Evolutionary conservation across 345 rosid species (phyloP).

Genomic region (Bruguiera gymnorhiza): DNA sequence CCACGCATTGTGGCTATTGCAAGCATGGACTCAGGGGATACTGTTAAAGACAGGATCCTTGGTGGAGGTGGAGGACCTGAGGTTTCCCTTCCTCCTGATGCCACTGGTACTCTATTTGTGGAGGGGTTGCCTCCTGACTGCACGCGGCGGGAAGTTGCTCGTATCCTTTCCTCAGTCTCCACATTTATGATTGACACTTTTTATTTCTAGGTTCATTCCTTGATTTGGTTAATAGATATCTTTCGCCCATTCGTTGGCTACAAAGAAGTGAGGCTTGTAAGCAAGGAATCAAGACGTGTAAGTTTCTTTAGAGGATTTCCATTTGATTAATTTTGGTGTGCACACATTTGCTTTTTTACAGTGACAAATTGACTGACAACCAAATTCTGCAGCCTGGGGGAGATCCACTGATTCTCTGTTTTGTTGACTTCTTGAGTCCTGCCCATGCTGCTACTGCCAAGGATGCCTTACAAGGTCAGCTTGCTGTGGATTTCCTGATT

Average conservation of each 20-base stretch:
- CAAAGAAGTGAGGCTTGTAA: conserved; percentile 68
- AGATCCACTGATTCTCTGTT: conserved; percentile 53
- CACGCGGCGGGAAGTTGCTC: conserved; percentile 53
- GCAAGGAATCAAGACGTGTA: conserved; percentile 60
- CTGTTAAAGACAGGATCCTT: conserved; percentile 37
- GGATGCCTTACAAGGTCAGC: conserved; percentile 72
- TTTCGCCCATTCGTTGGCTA: conserved; percentile 76
- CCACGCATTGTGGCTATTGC: conserved; percentile 33
- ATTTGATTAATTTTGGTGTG: no score
- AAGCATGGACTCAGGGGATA: conserved; percentile 36
- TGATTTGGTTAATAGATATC: conserved; percentile 46
- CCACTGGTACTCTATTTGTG: conserved; percentile 54
- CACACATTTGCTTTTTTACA: neutral
- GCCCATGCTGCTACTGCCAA: conserved; percentile 65
- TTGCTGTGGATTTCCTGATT: neutral
- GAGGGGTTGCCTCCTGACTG: conserved; percentile 64
- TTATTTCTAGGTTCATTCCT: conserved; percentile 28
- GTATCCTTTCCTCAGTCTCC: conserved; percentile 43
- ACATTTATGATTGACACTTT: neutral
- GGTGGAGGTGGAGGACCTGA: conserved; percentile 49
- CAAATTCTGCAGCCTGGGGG: conserved; percentile 51
- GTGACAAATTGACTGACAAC: conserved; percentile 10
- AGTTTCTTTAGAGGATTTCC: conserved; percentile 17
- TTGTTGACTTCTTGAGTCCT: conserved; percentile 69
- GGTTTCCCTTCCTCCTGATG: conserved; percentile 59